phyloP scores from a whole-genome alignment of 2,329 filamentous ascomycete species.

The Pseudogymnoascus sp. region DNA sequence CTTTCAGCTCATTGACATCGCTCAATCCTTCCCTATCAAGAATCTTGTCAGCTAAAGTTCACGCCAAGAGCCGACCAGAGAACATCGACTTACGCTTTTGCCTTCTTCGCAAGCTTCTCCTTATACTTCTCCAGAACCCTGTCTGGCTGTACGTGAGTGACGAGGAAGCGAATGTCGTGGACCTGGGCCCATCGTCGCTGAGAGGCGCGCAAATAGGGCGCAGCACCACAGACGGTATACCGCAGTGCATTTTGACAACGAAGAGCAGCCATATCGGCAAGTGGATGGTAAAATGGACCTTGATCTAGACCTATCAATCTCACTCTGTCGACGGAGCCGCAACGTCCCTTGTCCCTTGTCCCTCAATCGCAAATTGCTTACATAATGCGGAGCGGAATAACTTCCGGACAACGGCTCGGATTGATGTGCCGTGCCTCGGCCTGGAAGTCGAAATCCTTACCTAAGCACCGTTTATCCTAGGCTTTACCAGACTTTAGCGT shows the following conservation, averaged over 20 bases:
- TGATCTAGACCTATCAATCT: background rate
- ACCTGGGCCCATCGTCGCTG: constrained; percentile 88
- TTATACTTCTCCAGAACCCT: constrained; percentile 77
- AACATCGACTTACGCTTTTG: constrained; percentile 47
- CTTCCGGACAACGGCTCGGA: background rate
- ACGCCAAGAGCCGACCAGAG: background rate
- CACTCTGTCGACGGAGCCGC: background rate
- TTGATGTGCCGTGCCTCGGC: constrained; percentile 9
- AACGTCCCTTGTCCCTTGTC: background rate
- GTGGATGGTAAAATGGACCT: background rate
- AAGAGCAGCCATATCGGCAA: constrained; percentile 37
- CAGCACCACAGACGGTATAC: constrained; percentile 27
- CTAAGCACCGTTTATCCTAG: background rate
- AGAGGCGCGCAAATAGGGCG: constrained; percentile 27
- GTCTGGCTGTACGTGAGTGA: constrained; percentile 62
- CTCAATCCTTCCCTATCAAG: constrained; percentile 47
- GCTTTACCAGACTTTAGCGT: background rate
- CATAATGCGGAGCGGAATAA: constrained; percentile 2
- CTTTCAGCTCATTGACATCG: constrained; percentile 67
- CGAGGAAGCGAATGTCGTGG: constrained; percentile 83
- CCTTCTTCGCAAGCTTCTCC: constrained; percentile 76
- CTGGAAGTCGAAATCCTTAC: background rate
- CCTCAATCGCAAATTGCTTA: constrained; percentile 6
- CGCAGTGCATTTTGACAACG: constrained; percentile 40
- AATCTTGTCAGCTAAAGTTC: constrained; percentile 1